Percentiles rank a stretch among this genome's conserved stretches.
Conservation (phyloP, 2,329 filamentous ascomycete species). For the Lanzia echinophila region DNA sequence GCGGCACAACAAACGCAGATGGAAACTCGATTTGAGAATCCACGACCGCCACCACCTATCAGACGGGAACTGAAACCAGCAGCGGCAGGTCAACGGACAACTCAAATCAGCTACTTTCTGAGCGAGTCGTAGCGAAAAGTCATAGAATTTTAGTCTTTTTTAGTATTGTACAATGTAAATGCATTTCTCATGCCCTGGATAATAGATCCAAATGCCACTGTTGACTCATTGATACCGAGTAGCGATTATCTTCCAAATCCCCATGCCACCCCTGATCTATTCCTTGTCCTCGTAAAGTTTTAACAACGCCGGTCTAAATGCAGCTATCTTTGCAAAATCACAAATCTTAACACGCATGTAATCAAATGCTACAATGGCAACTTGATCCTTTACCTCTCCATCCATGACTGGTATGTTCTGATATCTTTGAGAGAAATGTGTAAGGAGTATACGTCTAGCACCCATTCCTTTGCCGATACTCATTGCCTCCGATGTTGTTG, state of each 20-base stretch:
- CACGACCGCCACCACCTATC: neutral
- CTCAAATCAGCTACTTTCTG: neutral
- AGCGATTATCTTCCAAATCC: neutral
- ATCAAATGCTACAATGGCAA: slow-evolving; percentile 69
- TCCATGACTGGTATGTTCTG: slow-evolving; percentile 38
- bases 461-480: slow-evolving; percentile 70
- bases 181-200: neutral
- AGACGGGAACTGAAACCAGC: too few species aligned
- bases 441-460: slow-evolving; percentile 74
- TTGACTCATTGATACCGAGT: neutral
- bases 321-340: slow-evolving; percentile 61
- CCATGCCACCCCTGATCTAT: slow-evolving; percentile 5
- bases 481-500: slow-evolving; percentile 80
- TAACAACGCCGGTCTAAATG: slow-evolving; percentile 53
- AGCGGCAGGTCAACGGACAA: neutral
- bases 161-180: too few species aligned
- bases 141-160: too few species aligned
- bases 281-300: slow-evolving; percentile 44
- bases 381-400: slow-evolving; percentile 43
- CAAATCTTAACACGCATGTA: slow-evolving; percentile 68
- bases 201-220: neutral
- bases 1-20: neutral
- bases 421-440: slow-evolving; percentile 94
- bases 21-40: neutral
- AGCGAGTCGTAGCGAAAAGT: neutral